A percentile compares a stretch with the other conserved stretches of the same genome.
Conservation (phyloP, 2,329 filamentous ascomycete species). For the Talaromyces funiculosus region DNA sequence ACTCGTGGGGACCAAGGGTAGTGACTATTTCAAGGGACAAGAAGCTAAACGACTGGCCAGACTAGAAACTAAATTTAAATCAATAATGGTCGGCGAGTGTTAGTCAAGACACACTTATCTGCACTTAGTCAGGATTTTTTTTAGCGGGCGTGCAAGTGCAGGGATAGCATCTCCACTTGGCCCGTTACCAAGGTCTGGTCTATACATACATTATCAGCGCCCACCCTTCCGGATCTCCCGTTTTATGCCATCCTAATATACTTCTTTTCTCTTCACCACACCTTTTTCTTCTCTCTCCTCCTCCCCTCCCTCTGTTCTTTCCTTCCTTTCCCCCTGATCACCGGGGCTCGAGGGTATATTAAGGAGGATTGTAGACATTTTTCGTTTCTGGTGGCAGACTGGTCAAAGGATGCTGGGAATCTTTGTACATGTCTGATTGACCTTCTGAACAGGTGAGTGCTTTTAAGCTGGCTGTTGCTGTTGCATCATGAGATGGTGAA, state of each 20-base stretch:
- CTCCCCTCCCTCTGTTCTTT: background rate
- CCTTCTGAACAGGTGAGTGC: conserved; percentile 7
- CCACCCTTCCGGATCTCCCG: conserved; percentile 5
- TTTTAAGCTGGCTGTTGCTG: background rate
- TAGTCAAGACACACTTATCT: background rate
- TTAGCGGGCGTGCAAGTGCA: background rate
- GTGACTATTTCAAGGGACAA: background rate
- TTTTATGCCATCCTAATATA: background rate
- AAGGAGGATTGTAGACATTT: background rate
- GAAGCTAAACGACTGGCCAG: background rate
- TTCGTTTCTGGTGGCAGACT: background rate
- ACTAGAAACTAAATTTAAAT: background rate
- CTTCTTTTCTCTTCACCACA: background rate
- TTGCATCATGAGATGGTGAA: background rate
- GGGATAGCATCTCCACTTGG: background rate
- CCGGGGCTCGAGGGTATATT: background rate
- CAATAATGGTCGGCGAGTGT: background rate
- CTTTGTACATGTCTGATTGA: conserved; percentile 5
- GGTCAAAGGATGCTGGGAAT: conserved; percentile 11
- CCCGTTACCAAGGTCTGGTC: background rate
- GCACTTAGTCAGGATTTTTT: conserved; percentile 1
- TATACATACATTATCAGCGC: conserved; percentile 1
- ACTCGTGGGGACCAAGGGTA: background rate
- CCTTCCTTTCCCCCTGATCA: background rate
- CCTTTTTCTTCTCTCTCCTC: background rate